phyloP scores from a whole-genome alignment of 2,329 filamentous ascomycete genomes.

The Anisogramma anomala region DNA sequence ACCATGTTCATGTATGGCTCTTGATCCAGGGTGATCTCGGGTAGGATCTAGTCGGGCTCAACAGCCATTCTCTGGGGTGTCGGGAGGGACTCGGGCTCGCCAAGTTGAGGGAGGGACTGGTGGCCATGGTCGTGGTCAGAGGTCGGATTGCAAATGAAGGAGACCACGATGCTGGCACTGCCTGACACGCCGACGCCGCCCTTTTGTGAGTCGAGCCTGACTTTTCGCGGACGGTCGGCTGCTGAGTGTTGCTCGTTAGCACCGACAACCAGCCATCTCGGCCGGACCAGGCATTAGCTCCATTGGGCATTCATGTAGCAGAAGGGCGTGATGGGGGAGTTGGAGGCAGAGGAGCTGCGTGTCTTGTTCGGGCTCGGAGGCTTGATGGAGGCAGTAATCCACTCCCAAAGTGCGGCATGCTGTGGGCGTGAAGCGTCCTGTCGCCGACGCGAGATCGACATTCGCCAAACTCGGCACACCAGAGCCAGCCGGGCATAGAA shows the following conservation, averaged over 20 bases:
- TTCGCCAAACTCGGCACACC: too few species aligned
- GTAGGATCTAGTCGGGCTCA: constrained; percentile 22
- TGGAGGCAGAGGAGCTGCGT: constrained; percentile 15
- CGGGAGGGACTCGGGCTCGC: constrained; percentile 5
- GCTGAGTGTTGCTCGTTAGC: constrained; percentile 22
- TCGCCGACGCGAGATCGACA: too few species aligned
- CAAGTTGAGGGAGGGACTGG: neutral
- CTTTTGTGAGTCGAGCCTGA: constrained; percentile 16
- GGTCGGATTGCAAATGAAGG: constrained; percentile 8
- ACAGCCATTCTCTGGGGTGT: constrained; percentile 17
- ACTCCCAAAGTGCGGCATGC: constrained; percentile 20
- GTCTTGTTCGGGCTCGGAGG: constrained; percentile 7
- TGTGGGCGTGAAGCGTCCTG: constrained; percentile 16
- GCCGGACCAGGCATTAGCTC: constrained; percentile 23
- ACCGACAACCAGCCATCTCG: constrained; percentile 24
- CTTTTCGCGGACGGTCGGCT: constrained; percentile 15
- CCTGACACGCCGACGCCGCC: constrained; percentile 12
- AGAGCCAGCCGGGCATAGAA: too few species aligned
- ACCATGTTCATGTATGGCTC: constrained; percentile 26
- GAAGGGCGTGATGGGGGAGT: constrained; percentile 14
- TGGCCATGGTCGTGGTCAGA: constrained; percentile 5
- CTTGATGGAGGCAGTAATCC: constrained; percentile 17
- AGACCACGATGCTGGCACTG: constrained; percentile 7
- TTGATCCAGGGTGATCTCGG: constrained; percentile 22
- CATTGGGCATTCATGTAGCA: constrained; percentile 22